Percentiles rank a stretch among this genome's conserved stretches.
phyloP scores from a whole-genome alignment of 2,329 filamentous ascomycete species.

The Decorospora gaudefroyi region DNA sequence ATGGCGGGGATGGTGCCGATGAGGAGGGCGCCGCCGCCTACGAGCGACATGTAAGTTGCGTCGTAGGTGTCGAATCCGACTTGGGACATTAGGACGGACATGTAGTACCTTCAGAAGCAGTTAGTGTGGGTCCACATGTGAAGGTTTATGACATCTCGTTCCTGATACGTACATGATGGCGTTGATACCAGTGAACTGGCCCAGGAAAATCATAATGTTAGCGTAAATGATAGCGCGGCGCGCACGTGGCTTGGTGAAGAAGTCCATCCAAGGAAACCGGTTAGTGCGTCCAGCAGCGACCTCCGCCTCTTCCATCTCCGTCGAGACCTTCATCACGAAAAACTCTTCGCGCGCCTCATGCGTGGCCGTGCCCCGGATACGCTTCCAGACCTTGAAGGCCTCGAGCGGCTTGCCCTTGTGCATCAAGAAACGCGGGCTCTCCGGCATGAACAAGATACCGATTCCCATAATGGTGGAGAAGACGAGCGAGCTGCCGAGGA shows the following conservation, averaged over 20 bases:
- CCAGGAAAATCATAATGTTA: constrained; percentile 75
- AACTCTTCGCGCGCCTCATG: constrained; percentile 69
- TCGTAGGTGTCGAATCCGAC: constrained; percentile 67
- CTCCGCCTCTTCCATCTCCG: constrained; percentile 60
- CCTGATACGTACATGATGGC: constrained; percentile 66
- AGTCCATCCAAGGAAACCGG: constrained; percentile 71
- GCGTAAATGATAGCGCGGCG: constrained; percentile 63
- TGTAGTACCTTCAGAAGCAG: constrained; percentile 60
- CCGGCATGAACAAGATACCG: constrained; percentile 73
- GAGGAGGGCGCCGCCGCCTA: constrained; percentile 69
- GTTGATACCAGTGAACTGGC: constrained; percentile 72
- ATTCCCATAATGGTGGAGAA: constrained; percentile 67
- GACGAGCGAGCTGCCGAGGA: constrained; percentile 71
- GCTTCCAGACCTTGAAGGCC: constrained; percentile 72
- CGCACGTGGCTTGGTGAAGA: constrained; percentile 69
- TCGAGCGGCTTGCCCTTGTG: constrained; percentile 65
- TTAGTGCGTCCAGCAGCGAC: constrained; percentile 58
- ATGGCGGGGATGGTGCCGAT: constrained; percentile 70
- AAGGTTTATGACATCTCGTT: too few species aligned
- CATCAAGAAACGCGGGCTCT: constrained; percentile 70
- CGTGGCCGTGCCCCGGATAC: constrained; percentile 65
- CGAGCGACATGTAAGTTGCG: constrained; percentile 71
- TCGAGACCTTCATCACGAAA: constrained; percentile 69
- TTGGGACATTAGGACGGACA: constrained; percentile 68
- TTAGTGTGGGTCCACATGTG: neutral